Evolutionary conservation across 176 grass and related monocot genomes (phyloP), one percentile per base, ranked within the genome.

Genomic region (Phragmites australis): DNA sequence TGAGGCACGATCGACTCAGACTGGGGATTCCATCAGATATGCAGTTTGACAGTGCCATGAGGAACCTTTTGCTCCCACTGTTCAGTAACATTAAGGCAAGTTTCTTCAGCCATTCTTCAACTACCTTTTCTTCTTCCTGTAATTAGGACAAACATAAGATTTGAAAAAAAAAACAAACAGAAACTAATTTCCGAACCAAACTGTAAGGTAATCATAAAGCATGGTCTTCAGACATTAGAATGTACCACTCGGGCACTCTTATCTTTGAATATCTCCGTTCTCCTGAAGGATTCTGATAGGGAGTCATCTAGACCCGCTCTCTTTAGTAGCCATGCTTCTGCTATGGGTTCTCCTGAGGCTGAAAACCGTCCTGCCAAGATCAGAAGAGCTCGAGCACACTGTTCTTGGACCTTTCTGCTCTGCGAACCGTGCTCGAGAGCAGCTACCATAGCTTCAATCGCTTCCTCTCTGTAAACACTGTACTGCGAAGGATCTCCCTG

Each of bases 401-500:
- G 90, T 69, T 93, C 86, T 79, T 95, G 96, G 59, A 93, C 74
- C 67, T 95, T 94, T 72, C 65, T 88, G 61, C 84, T 93, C 37
- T 81, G 59, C 52, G 86, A 86, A 70, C 91, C 84, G 58, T 85
- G 75, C 65, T 99, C 96, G 66, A 99, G 74, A 70, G 82, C 81
- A 68, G 70, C 73, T 83, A 91, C 42, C 7, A 99, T 66, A 70
- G 90, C 92, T 47, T 99, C 90, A 68, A 95, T 77, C 0, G 89
- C 92, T 72, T 99, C 96, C 88, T 93, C 93, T 84, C 96, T 83
- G 68, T 93, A 91, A 31, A 95, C 56, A 37, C 96, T 99, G 70
- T 91, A 95, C 81, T 88, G 96, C 82, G 78, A 91, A 89, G 90
- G 86, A 91, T 99, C 96, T 58, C 90, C 96, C 96, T 99, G 86